Evolutionary conservation across 345 rosid species (phyloP).

Genomic region (Balakata baccata): DNA sequence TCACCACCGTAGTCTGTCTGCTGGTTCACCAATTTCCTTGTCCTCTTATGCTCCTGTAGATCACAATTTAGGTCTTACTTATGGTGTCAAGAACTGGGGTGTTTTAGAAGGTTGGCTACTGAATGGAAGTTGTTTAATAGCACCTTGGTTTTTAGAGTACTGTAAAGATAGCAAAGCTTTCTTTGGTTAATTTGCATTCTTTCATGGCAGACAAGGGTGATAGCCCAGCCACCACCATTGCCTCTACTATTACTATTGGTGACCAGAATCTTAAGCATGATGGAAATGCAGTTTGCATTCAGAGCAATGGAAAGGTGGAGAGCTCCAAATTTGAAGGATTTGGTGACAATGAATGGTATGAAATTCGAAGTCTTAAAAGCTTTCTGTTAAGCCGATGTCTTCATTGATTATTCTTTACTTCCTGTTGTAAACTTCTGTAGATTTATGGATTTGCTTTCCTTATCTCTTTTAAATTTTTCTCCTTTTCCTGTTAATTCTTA

Average conservation of each 20-base stretch:
- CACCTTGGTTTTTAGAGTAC: background rate
- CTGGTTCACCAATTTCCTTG: slow-evolving; percentile 53
- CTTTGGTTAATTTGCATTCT: slow-evolving; percentile 17
- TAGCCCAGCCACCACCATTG: slow-evolving; percentile 23
- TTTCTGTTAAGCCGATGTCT: slow-evolving; percentile 16
- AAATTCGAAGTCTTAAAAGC: background rate
- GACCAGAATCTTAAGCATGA: slow-evolving; percentile 43
- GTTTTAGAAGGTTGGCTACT: slow-evolving; percentile 44
- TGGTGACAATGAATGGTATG: slow-evolving; percentile 32
- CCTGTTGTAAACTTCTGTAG: background rate
- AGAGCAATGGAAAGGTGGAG: slow-evolving; percentile 26
- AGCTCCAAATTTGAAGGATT: slow-evolving; percentile 18
- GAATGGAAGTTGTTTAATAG: background rate
- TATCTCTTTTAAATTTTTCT: slow-evolving; percentile 8
- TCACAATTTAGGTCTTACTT: slow-evolving; percentile 36
- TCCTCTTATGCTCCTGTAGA: slow-evolving; percentile 33
- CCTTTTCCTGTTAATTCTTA: slow-evolving; percentile 16
- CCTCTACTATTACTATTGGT: slow-evolving; percentile 17
- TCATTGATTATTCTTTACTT: background rate
- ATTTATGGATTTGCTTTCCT: background rate
- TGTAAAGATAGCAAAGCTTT: slow-evolving; percentile 6
- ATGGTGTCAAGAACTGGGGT: slow-evolving; percentile 41
- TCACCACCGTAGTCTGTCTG: slow-evolving; percentile 67
- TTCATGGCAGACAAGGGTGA: slow-evolving; percentile 36
- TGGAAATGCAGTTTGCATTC: slow-evolving; percentile 18